phyloP scores from a whole-genome alignment of 305 asterid species.

The Fraxinus baroniana region DNA sequence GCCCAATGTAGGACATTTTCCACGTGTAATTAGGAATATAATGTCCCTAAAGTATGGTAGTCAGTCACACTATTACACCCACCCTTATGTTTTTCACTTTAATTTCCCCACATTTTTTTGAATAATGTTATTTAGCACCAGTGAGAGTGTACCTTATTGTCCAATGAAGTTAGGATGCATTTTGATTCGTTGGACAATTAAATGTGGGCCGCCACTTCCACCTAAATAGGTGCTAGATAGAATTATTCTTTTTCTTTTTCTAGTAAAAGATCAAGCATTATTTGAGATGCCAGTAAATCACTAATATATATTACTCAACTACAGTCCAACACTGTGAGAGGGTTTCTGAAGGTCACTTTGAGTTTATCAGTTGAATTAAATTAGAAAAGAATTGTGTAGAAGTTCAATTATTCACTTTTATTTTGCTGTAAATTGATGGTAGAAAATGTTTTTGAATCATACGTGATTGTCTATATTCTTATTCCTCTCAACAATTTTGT shows the following conservation, averaged over 20 bases:
- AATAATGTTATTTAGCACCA: background rate
- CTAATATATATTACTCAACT: background rate
- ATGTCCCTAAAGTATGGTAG: conserved; percentile 21
- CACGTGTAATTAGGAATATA: conserved; percentile 21
- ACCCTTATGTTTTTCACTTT: conserved; percentile 1
- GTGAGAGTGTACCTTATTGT: background rate
- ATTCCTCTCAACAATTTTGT: background rate
- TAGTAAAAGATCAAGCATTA: background rate
- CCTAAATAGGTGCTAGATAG: background rate
- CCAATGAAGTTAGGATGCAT: background rate
- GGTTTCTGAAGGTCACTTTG: background rate
- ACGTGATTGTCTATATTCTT: background rate
- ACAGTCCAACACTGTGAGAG: background rate
- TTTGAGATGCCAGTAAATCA: background rate
- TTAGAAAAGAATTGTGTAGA: background rate
- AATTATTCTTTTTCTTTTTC: background rate
- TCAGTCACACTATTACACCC: conserved; percentile 28
- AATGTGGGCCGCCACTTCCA: background rate
- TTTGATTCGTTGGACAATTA: background rate
- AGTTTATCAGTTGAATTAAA: conserved; percentile 4
- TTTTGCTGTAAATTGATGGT: background rate
- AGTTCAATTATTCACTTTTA: background rate
- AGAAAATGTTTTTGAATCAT: background rate
- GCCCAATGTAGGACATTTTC: background rate
- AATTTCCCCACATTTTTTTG: background rate